These are phyloP conservation scores for Gymnopilus dilepis DNA, from an alignment of 768 basidiomycete genomes.

Conservation along the genomic window DNA sequence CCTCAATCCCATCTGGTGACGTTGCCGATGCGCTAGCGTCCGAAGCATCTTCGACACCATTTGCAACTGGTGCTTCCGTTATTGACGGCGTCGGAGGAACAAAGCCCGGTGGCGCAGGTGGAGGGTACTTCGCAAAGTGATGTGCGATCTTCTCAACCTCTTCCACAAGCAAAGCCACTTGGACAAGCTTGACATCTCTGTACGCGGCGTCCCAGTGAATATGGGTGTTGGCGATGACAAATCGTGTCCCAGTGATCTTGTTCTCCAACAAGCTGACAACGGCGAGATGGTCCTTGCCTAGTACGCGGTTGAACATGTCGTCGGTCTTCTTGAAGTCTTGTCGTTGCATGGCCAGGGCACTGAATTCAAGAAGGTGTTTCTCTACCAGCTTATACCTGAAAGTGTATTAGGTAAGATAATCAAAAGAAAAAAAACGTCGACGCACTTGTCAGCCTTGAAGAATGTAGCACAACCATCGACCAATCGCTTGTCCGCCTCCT, in stretches of 20 bases:
- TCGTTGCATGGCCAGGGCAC: slow-evolving; percentile 88
- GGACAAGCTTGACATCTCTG: slow-evolving; percentile 97
- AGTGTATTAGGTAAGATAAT: slow-evolving; percentile 19
- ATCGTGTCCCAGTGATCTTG: slow-evolving; percentile 81
- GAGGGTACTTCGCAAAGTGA: slow-evolving; percentile 84
- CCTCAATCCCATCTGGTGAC: neutral
- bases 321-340: slow-evolving; percentile 96
- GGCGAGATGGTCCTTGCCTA: slow-evolving; percentile 93
- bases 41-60: slow-evolving; percentile 26
- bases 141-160: slow-evolving; percentile 90
- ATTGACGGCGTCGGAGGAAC: slow-evolving; percentile 31
- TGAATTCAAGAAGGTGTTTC: slow-evolving; percentile 93
- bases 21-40: slow-evolving; percentile 21
- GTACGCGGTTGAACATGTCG: slow-evolving; percentile 99
- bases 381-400: slow-evolving; percentile 90
- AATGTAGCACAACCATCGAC: slow-evolving; percentile 98
- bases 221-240: slow-evolving; percentile 91
- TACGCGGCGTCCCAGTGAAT: slow-evolving; percentile 92
- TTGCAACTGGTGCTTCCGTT: slow-evolving; percentile 21
- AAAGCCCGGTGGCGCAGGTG: slow-evolving; percentile 47
- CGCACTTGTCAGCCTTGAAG: slow-evolving; percentile 88
- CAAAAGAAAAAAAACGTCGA: slow-evolving; percentile 25
- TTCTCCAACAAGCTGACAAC: slow-evolving; percentile 88
- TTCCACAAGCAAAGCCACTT: slow-evolving; percentile 89
- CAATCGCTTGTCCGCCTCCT: slow-evolving; percentile 77